Evolutionary conservation across 768 basidiomycete species (phyloP).

Genomic region (Lactarius pseudohatsudake): DNA sequence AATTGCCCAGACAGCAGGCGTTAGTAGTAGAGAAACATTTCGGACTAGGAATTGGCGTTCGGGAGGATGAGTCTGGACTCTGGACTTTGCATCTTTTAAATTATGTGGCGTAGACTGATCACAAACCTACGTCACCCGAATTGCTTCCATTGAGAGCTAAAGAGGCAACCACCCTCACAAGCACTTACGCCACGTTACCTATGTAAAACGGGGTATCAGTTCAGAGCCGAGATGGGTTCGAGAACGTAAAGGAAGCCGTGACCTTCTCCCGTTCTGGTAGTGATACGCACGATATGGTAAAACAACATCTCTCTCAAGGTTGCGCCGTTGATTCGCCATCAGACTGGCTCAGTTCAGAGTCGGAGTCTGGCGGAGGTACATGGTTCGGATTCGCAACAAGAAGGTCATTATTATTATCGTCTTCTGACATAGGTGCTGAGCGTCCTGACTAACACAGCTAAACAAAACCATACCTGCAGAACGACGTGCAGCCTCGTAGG

Average conservation of each 20-base stretch:
- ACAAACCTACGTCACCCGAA: not conserved
- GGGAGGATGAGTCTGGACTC: not conserved
- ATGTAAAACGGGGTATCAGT: not conserved
- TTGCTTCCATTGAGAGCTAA: not conserved
- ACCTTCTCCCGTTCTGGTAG: not conserved
- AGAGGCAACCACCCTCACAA: not conserved
- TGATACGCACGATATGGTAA: not conserved
- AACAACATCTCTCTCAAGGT: not conserved
- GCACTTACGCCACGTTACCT: not conserved
- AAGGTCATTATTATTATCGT: constrained; percentile 12
- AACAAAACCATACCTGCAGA: constrained; percentile 44
- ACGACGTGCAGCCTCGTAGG: constrained; percentile 57
- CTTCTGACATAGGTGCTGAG: not conserved
- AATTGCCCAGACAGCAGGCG: not conserved
- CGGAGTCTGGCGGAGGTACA: constrained; percentile 8
- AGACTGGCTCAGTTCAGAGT: constrained; percentile 7
- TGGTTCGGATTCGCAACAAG: constrained; percentile 26
- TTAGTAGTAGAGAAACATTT: not conserved
- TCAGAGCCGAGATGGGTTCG: not conserved
- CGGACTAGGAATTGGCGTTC: not conserved
- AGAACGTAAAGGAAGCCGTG: constrained; percentile 19
- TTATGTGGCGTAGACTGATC: not conserved
- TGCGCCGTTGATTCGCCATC: constrained; percentile 1
- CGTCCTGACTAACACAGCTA: not conserved
- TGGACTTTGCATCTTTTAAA: not conserved